phyloP scores from a whole-genome alignment of 176 grass and related monocot genomes.

The Avena atlantica region DNA sequence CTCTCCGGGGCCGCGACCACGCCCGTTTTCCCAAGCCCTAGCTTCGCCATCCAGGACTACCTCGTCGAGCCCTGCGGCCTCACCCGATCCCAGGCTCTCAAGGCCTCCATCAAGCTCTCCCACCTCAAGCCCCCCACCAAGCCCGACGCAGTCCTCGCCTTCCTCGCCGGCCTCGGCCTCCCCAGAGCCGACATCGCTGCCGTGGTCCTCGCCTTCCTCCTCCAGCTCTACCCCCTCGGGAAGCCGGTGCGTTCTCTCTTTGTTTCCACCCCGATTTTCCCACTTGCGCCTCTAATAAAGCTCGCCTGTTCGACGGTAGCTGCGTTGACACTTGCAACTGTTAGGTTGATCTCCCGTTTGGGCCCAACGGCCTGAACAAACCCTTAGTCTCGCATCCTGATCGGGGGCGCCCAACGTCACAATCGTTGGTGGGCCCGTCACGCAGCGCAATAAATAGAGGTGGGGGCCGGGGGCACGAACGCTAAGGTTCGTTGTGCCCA shows the following conservation, averaged over 20 bases:
- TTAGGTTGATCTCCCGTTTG: neutral
- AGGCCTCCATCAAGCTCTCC: neutral
- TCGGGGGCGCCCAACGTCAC: too few species aligned
- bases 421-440: too few species aligned
- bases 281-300: neutral
- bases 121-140: neutral
- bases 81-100: neutral
- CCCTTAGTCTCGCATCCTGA: too few species aligned
- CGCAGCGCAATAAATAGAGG: too few species aligned
- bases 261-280: neutral
- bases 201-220: conserved; percentile 20
- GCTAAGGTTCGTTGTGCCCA: too few species aligned
- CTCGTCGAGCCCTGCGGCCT: neutral
- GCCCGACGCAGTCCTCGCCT: too few species aligned
- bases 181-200: neutral
- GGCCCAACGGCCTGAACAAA: too few species aligned
- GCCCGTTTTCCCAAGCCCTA: neutral
- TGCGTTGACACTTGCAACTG: neutral
- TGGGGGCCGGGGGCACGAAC: too few species aligned
- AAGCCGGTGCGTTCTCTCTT: conserved; percentile 55
- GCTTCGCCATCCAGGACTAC: neutral
- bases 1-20: neutral
- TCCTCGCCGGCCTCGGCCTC: too few species aligned
- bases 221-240: conserved; percentile 60
- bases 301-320: neutral